A percentile compares a stretch with the other conserved stretches of the same genome.
phyloP scores from a whole-genome alignment of 1,139 yeast genomes.

The Debaryomyces udenii region DNA sequence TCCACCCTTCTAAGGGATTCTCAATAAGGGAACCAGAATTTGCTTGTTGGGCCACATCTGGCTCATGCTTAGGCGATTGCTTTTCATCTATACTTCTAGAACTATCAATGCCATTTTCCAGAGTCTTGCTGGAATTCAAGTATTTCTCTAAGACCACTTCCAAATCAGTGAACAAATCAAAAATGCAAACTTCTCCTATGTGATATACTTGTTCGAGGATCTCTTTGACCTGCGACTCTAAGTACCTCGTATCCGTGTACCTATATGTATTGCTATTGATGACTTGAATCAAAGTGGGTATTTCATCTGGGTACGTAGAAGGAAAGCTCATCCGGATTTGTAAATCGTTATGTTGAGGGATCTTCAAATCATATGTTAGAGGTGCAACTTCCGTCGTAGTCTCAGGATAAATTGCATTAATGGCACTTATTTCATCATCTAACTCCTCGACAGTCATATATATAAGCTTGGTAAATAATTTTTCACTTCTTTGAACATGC shows the following conservation, averaged over 20 bases:
- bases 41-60: neutral
- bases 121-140: neutral
- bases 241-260: constrained; percentile 46
- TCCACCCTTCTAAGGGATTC: constrained; percentile 71
- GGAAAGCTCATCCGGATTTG: constrained; percentile 72
- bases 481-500: too few relatives aligned
- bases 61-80: too few relatives aligned
- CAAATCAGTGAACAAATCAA: constrained; percentile 72
- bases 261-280: constrained; percentile 31
- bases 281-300: constrained; percentile 60
- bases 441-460: constrained; percentile 56
- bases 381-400: constrained; percentile 36
- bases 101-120: too few relatives aligned
- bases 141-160: constrained; percentile 52
- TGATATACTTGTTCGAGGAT: constrained; percentile 53
- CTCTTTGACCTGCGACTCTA: constrained; percentile 47
- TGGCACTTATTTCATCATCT: constrained; percentile 77
- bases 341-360: constrained; percentile 68
- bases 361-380: constrained; percentile 49
- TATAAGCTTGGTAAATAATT: neutral
- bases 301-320: constrained; percentile 63
- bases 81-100: too few relatives aligned
- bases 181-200: constrained; percentile 72
- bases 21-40: constrained; percentile 4
- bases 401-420: constrained; percentile 87